These are phyloP conservation scores for Pestalotiopsis sp. DNA, from an alignment of 2,329 filamentous ascomycete genomes.

Conservation along the genomic window DNA sequence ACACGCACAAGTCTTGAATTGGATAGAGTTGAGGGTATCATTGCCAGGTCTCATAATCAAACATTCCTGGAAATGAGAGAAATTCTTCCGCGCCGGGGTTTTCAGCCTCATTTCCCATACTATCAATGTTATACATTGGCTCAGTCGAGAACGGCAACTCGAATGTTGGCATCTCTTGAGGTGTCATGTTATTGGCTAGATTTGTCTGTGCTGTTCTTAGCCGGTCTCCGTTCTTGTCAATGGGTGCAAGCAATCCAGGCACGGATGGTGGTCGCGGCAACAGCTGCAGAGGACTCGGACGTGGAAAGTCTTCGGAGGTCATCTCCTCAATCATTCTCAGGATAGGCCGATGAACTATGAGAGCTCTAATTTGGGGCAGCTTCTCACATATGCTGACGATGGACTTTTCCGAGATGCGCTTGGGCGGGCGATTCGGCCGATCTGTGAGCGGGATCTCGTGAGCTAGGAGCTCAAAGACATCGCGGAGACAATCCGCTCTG, in stretches of 20 bases:
- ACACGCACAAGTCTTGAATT: not conserved
- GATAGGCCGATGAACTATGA: constrained; percentile 20
- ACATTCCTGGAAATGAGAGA: not conserved
- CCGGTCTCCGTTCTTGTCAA: not conserved
- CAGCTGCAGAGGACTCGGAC: not conserved
- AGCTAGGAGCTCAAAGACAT: constrained; percentile 35
- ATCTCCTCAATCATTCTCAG: constrained; percentile 21
- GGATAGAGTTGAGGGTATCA: not conserved
- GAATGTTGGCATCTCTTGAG: not conserved
- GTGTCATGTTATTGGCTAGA: not conserved
- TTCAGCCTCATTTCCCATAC: not conserved
- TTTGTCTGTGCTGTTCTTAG: not conserved
- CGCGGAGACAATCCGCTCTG: constrained; percentile 33
- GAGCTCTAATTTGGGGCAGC: constrained; percentile 4
- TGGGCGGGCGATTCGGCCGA: constrained; percentile 10
- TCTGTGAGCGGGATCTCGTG: constrained; percentile 21
- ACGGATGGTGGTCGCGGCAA: not conserved
- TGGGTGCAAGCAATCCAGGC: not conserved
- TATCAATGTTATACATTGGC: not conserved
- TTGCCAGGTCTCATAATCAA: constrained; percentile 2
- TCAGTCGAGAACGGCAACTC: constrained; percentile 1
- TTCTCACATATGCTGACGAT: not conserved
- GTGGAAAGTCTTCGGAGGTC: constrained; percentile 15
- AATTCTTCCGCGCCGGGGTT: not conserved
- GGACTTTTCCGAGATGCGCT: constrained; percentile 10